These are phyloP conservation scores for Gypsophila paniculata DNA, from an alignment of 179 eudicot genomes.

Conservation along the genomic window DNA sequence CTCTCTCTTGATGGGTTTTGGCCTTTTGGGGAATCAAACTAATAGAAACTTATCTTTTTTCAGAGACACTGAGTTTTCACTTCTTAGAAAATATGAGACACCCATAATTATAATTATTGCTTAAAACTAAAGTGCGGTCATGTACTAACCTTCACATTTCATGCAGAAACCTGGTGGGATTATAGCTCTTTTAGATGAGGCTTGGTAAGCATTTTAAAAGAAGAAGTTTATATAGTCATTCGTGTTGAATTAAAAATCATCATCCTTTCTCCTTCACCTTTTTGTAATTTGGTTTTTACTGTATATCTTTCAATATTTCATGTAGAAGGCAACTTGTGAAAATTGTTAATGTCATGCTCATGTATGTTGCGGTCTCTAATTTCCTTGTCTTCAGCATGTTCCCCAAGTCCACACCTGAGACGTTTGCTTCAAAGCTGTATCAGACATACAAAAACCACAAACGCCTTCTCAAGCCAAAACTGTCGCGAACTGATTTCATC, in stretches of 20 bases:
- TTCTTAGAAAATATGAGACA: neutral
- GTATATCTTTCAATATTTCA: neutral
- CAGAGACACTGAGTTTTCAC: neutral
- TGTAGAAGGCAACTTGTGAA: conserved; percentile 3
- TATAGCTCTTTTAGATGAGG: conserved; percentile 93
- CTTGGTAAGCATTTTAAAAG: conserved; percentile 54
- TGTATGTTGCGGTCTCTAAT: conserved; percentile 12
- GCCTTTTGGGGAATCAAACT: neutral
- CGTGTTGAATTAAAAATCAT: neutral
- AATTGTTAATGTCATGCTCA: conserved; percentile 9
- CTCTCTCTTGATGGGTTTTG: neutral
- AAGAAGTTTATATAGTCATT: neutral
- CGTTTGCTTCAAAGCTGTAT: conserved; percentile 88
- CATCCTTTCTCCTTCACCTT: neutral
- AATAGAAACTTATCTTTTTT: no score
- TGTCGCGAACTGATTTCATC: conserved; percentile 85
- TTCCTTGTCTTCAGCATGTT: conserved; percentile 66
- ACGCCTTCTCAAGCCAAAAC: conserved; percentile 85
- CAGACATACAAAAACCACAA: conserved; percentile 81
- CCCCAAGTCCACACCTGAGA: conserved; percentile 95
- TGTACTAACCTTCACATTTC: conserved; percentile 17
- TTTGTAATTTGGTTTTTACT: neutral
- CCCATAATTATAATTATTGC: neutral
- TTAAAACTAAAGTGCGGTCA: conserved; percentile 3
- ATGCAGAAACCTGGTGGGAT: conserved; percentile 97